Base-by-base conservation (phyloP, 768 basidiomycete species). In the Termitomyces sp. region DNA sequence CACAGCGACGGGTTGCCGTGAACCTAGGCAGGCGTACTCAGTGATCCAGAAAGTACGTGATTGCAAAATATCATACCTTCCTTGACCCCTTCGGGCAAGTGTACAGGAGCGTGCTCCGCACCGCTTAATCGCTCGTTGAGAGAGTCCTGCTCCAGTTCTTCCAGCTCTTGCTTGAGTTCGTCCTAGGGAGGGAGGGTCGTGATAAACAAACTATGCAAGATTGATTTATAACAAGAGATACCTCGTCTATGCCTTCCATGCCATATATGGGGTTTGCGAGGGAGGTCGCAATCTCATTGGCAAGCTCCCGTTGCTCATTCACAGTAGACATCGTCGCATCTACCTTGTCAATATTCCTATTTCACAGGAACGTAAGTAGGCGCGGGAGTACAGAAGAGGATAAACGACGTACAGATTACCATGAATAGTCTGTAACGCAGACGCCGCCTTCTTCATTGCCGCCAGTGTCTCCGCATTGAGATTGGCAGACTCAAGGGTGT, bases 381-480 rank as follows among this genome's bases (percentile, higher is more conserved):
- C 14, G 36, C 40, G 32, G 32, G 28, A 61, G n/a, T 35, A 43
- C 16, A 23, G 51, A 30, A 20, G 20, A 55, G 44, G 23, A 48
- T 53, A 28, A 35, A 55, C 50, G 30, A 87, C 94, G 70, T 62
- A 97, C 95, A 97, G 80, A 68, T 86, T 86, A 48, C 87, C 87
- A 66, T 98, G 96, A 56, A 98, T 97, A 50, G 84, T 81, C 74
- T 88, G 89, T 72, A 98, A 83, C 30, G 90, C 97, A 61, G 88
- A 86, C 0, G 94, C 83, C 40, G 91, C 96, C 73, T 91, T 90
- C 89, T 95, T 97, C 92, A 99, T 97, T 30, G 91, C 95, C 23
- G 84, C 79, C 91, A 99, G 93, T 14, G 95, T 98, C 81, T 98
- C 95, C 68, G 91, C 88, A 72, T 99, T 98, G 73, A 98, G 82